Conservation (phyloP, 495 filamentous ascomycete genomes). For the Cudoniella acicularis region DNA sequence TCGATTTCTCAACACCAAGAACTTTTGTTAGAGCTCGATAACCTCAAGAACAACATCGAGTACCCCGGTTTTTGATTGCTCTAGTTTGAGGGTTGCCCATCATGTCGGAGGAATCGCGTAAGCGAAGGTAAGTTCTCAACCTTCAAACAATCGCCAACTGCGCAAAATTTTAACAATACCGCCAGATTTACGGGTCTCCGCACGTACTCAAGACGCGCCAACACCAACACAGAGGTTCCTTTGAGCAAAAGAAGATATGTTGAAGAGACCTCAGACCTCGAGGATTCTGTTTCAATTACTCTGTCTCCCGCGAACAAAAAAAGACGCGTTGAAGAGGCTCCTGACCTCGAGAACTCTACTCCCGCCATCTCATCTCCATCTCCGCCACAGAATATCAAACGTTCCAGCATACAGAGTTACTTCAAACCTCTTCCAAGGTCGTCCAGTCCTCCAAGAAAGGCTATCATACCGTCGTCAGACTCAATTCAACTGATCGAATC, state of each 20-base stretch:
- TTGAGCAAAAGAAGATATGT: conserved; percentile 3
- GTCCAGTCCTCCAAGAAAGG: conserved; percentile 2
- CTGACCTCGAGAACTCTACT: not conserved
- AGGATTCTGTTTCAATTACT: not conserved
- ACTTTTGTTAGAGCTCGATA: no score
- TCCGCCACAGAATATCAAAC: conserved; percentile 7
- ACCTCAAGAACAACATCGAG: no score
- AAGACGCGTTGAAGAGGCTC: not conserved
- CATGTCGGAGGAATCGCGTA: conserved; percentile 2
- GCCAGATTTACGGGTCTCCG: not conserved
- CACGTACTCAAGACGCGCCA: conserved; percentile 21
- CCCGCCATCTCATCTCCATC: not conserved
- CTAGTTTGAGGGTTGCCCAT: no score
- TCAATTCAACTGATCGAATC: not conserved
- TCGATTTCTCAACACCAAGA: no score
- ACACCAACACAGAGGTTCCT: conserved; percentile 3
- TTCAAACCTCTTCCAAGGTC: conserved; percentile 23
- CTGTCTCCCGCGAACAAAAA: not conserved
- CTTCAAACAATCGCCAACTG: not conserved
- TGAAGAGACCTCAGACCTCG: not conserved
- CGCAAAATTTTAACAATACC: not conserved
- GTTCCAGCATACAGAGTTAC: conserved; percentile 15
- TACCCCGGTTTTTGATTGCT: no score
- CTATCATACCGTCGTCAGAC: not conserved
- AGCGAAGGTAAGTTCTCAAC: conserved; percentile 4